Conservation (phyloP, 2,329 filamentous ascomycete species). For the Calonectria fujianensis region DNA sequence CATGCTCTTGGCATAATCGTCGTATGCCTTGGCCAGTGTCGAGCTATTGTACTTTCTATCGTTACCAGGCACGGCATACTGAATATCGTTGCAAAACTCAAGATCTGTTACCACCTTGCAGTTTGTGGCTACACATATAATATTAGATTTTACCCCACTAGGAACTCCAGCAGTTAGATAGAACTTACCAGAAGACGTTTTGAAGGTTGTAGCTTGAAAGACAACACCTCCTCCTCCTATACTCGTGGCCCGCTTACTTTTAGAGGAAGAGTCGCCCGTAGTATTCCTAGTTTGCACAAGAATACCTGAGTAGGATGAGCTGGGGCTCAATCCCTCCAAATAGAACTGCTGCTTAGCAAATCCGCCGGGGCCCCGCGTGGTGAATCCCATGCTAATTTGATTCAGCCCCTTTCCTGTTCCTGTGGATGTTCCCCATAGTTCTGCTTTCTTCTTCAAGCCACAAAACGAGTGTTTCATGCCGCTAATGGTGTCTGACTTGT, state of each 20-base stretch:
- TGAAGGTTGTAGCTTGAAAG: conserved; percentile 82
- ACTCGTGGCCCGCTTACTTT: conserved; percentile 62
- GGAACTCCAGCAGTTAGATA: background rate
- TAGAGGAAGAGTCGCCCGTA: conserved; percentile 70
- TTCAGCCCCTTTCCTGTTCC: conserved; percentile 69
- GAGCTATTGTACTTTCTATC: conserved; percentile 76
- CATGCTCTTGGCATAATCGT: conserved; percentile 80
- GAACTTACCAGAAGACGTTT: conserved; percentile 83
- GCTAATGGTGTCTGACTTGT: conserved; percentile 74
- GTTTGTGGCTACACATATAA: conserved; percentile 76
- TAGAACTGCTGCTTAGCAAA: conserved; percentile 93
- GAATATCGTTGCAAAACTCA: conserved; percentile 90
- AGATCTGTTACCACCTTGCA: conserved; percentile 92
- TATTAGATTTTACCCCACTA: conserved; percentile 30
- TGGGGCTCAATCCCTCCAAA: conserved; percentile 82
- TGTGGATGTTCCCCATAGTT: conserved; percentile 72
- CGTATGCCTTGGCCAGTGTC: conserved; percentile 83
- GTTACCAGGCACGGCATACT: conserved; percentile 94
- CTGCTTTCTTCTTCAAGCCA: conserved; percentile 81
- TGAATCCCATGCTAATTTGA: conserved; percentile 78
- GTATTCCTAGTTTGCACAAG: conserved; percentile 72
- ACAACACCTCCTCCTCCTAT: conserved; percentile 85
- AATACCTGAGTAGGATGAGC: conserved; percentile 82
- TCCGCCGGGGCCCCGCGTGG: conserved; percentile 77
- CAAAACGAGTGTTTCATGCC: conserved; percentile 90